Evolutionary conservation across 2,329 filamentous ascomycete genomes (phyloP), one percentile per base, ranked within the genome.

Genomic region (Diaporthe batatas): DNA sequence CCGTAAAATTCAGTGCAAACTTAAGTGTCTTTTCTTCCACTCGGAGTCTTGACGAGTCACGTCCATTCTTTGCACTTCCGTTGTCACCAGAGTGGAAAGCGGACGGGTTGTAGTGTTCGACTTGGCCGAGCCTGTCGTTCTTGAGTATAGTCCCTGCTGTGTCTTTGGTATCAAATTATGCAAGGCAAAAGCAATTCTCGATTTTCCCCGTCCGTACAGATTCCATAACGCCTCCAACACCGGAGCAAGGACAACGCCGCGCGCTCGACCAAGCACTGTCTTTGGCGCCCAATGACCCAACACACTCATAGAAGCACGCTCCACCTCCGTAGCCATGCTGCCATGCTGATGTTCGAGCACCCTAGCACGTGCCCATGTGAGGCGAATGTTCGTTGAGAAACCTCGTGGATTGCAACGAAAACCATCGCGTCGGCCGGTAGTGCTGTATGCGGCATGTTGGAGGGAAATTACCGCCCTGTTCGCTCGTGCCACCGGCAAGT

Each of bases 201-300:
- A 67, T 39, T 53, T 65, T n/a, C 47, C 62, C 47, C 62, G 62
- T 51, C 62, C 62, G n/a, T 65, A 65, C 47, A 67, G 58, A 49
- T 54, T 49, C 55, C 57, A 70, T 44, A 70, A 70, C 68, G 68
- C 68, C 68, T 53, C 68, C 34, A 70, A 70, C 68, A 53, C 68
- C 68, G 34, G 32, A 54, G 47, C 68, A 58, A 64, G 47, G n/a
- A 34, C 62, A 67, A 67, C 47, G n/a, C 62, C 47, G n/a, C 47
- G 47, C 62, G 39, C 44, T 53, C 21, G 23, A 67, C 47, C 36
- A 53, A 25, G 44, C 32, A 36, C 18, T 25, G 47, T 53, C n/a
- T 44, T 65, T 53, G 62, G 32, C 62, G 47, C 44, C 21, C 47
- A 67, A 67, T 67, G 62, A 32, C 14, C 36, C 32, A 39, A 21